phyloP scores from a whole-genome alignment of 495 filamentous ascomycete genomes.

The Penicillium daleae region DNA sequence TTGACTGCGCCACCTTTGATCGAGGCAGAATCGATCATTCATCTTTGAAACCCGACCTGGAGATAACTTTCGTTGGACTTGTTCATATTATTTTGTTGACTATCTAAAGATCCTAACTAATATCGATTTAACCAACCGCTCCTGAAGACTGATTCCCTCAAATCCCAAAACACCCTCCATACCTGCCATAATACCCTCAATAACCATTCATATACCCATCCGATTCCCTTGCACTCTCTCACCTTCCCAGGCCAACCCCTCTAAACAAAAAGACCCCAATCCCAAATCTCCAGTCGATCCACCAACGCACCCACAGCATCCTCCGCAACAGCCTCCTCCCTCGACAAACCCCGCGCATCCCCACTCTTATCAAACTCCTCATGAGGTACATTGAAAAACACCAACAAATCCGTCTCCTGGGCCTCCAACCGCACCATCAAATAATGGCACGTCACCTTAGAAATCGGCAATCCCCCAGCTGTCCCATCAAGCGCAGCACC shows the following conservation, averaged over 20 bases:
- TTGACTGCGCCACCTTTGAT: neutral
- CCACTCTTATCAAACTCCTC: conserved; percentile 61
- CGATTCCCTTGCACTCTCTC: neutral
- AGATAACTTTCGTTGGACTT: neutral
- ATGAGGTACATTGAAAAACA: conserved; percentile 89
- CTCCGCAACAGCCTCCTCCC: conserved; percentile 64
- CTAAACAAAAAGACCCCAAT: conserved; percentile 79
- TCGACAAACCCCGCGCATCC: conserved; percentile 45
- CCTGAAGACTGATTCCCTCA: neutral
- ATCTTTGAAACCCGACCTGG: neutral
- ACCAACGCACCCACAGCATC: conserved; percentile 67
- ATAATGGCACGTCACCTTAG: conserved; percentile 39
- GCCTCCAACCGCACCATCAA: conserved; percentile 71
- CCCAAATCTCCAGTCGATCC: conserved; percentile 71
- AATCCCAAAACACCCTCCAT: neutral
- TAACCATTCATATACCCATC: neutral
- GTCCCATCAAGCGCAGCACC: conserved; percentile 24
- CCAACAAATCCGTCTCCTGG: conserved; percentile 81
- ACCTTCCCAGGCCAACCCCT: neutral
- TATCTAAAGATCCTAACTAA: neutral
- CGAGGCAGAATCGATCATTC: neutral
- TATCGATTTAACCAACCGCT: neutral
- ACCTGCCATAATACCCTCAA: neutral
- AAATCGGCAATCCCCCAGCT: conserved; percentile 14
- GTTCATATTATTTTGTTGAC: conserved; percentile 5